A percentile compares a stretch with the other conserved stretches of the same genome.
Evolutionary conservation across 257 asterid species (phyloP).

Genomic region (Striga asiatica): DNA sequence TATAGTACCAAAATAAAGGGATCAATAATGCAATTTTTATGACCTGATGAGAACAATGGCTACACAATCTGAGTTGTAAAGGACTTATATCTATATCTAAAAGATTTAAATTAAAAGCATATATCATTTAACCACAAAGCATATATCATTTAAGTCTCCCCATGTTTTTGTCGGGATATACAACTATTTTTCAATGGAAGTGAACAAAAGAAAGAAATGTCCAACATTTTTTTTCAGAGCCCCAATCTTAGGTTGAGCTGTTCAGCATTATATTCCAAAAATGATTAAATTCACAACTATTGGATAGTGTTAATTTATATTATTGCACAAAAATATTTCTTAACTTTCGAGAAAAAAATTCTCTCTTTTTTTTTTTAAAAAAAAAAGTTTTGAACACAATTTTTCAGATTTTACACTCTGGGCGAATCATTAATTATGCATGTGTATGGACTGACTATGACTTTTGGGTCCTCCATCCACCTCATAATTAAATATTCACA

Average conservation of each 20-base stretch:
- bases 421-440: conserved; percentile 27
- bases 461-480: conserved; percentile 23
- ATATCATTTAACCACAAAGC: not conserved
- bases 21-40: not conserved
- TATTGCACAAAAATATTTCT: not conserved
- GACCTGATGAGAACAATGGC: not conserved
- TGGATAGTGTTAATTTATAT: not conserved
- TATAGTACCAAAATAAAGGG: too few species aligned
- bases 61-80: not conserved
- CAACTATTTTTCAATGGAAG: too few species aligned
- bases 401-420: conserved; percentile 12
- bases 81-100: not conserved
- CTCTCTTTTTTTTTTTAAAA: too few species aligned
- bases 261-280: conserved; percentile 12
- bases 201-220: conserved; percentile 1
- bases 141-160: conserved; percentile 23
- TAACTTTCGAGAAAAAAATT: not conserved
- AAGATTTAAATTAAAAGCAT: not conserved
- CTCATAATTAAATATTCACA: conserved; percentile 32
- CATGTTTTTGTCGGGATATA: too few species aligned
- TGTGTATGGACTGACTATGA: conserved; percentile 35
- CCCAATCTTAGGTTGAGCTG: conserved; percentile 14
- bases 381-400: not conserved
- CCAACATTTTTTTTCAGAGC: not conserved
- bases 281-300: not conserved